Base-by-base conservation (phyloP, 768 basidiomycete species). In the Macrocybe gigantea region DNA sequence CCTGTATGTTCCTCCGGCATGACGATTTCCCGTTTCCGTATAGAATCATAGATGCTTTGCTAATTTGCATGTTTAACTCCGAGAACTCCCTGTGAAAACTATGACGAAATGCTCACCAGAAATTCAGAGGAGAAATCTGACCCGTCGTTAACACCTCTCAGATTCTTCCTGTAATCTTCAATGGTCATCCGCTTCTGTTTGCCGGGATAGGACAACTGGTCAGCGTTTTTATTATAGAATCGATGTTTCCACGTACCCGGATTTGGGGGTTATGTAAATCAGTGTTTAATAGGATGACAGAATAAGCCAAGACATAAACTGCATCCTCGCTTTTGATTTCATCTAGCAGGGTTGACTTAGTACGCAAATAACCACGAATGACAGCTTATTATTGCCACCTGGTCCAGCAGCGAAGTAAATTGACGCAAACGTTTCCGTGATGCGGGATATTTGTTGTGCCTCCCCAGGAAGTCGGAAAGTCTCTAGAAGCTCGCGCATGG, bases 1-100 rank as follows among this genome's bases (percentile, higher is more conserved):
- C 95, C 96, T 7, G 85, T 88, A 59, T 99, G 96, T 57, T 99
- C 96, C 65, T 97, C 93, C 0, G 96, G 95, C 83, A 99, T 87
- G 43, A 98, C 78, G 47, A 99, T 97, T 68, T 99, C 96, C 38
- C 83, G 75, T 66, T 88, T 93, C 45, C 88, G 82, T 58, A 99
- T 96, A 1, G 90, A 93, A 55, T 98, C 93, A 55, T 92, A 98
- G 44, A 98, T 91, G 38, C 76, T 77, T 71, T 85, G 81, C 94
- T 96, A 60, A 22, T 22, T 22, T 22, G 22, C 4, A 22, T 22
- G 22, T 22, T 22, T 1, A 22, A 22, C 22, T 22, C 1, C 22
- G 22, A 4, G 22, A 22, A 22, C 22, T 22, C n/a, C n/a, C n/a
- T 7, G 43, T 8, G 33, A 22, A 5, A 22, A 9, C 7, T 40